phyloP scores from a whole-genome alignment of 495 filamentous ascomycete species.

The Tuber borchii region DNA sequence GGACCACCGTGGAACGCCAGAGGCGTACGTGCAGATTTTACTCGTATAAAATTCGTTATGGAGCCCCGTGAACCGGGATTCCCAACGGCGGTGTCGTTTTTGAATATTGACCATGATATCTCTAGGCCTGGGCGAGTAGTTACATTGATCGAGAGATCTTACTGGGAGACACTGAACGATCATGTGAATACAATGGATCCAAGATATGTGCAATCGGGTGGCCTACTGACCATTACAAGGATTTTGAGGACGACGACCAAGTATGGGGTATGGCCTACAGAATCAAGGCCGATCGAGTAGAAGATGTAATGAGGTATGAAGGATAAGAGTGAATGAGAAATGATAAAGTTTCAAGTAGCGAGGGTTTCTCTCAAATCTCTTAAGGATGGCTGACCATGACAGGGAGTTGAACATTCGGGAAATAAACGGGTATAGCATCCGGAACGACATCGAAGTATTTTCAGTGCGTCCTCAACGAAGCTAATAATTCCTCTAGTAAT shows the following conservation, averaged over 20 bases:
- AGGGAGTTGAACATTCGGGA: constrained; percentile 89
- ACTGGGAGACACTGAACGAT: constrained; percentile 76
- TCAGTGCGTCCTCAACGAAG: not conserved
- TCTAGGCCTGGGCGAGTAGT: constrained; percentile 74
- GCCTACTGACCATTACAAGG: constrained; percentile 14
- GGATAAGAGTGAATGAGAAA: not conserved
- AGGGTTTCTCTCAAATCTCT: not conserved
- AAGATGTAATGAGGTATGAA: constrained; percentile 62
- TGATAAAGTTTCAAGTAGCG: not conserved
- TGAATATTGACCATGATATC: not conserved
- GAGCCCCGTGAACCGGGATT: not conserved
- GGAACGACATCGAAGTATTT: constrained; percentile 25
- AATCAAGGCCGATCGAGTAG: constrained; percentile 61
- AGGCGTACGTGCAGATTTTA: constrained; percentile 45
- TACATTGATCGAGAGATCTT: constrained; percentile 74
- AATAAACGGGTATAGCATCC: constrained; percentile 76
- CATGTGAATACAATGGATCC: constrained; percentile 42
- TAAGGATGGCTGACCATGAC: not conserved
- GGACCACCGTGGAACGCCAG: constrained; percentile 89
- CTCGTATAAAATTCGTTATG: not conserved
- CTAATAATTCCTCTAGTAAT: not conserved
- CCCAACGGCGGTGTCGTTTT: not conserved
- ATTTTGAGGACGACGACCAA: constrained; percentile 51
- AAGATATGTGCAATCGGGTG: constrained; percentile 15
- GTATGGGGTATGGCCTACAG: constrained; percentile 95